Evolutionary conservation across 1,139 yeast species (phyloP), one percentile per base, ranked within the genome.

Genomic region (Yamadazyma atmosphaerica): DNA sequence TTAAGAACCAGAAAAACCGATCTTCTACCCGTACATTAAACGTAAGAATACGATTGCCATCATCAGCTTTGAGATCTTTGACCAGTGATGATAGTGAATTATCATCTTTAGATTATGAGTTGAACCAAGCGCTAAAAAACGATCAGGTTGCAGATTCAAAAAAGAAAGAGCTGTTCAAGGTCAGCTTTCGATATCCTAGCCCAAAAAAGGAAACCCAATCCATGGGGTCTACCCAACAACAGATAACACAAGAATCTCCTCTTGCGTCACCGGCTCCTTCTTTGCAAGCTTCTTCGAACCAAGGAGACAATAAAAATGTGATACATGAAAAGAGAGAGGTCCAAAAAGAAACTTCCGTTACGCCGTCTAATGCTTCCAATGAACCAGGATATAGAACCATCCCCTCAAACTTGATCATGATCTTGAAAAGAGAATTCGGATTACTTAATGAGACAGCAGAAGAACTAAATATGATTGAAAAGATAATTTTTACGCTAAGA

Each of bases 401-500:
- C 13, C 69, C 69, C 1, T 50, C 47, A 16, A 61, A 61, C 37
- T 49, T 63, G 4, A 40, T 46, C 3, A 50, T 54, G 1, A 44
- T 59, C 3, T 44, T 63, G 10, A 44, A 50, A 33, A 38, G 49
- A 31, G 68, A 60, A 38, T 43, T 62, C 16, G 54, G 55, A 5
- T 45, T 45, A 8, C 30, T 51, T 6, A 49, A 52, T 33, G 52
- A 49, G 23, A 47, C 49, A 12, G 54, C 46, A n/a, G 63, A 59
- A 18, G 67, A 62, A 18, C 33, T 50, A 6, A 53, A 50, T 1
- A 48, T 59, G 47, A 56, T 61, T n/a, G 62, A 60, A 30, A 59
- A 54, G 33, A 53, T 61, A 32, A 50, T 60, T 2, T 61, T 63
- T 43, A 51, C 65, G 1, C 43, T 63, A 15, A 48, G 61, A 39